phyloP scores from a whole-genome alignment of 2,329 filamentous ascomycete genomes.

The Chaetomiaceae sp. region DNA sequence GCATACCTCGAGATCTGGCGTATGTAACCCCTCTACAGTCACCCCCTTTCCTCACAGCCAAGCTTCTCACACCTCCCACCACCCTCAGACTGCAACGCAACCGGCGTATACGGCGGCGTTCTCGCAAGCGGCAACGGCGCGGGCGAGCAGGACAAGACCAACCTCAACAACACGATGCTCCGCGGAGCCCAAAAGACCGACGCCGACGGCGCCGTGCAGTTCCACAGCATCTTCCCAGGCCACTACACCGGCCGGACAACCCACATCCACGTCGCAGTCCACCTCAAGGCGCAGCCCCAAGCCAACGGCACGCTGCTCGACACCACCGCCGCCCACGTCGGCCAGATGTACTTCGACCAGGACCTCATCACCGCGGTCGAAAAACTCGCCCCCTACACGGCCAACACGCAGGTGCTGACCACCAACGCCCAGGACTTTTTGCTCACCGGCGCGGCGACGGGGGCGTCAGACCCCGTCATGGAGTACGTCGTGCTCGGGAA shows the following conservation, averaged over 20 bases:
- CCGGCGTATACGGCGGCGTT: neutral
- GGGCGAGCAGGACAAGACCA: neutral
- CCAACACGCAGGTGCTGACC: neutral
- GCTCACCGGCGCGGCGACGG: neutral
- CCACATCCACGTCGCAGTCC: neutral
- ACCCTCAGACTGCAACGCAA: constrained; percentile 1
- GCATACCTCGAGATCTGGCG: constrained; percentile 3
- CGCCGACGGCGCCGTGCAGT: neutral
- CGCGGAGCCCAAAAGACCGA: constrained; percentile 1
- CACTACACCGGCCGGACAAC: constrained; percentile 2
- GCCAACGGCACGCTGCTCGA: neutral
- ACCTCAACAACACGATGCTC: neutral
- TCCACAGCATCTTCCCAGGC: constrained; percentile 6
- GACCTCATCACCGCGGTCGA: neutral
- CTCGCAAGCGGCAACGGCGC: neutral
- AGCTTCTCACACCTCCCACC: too few relatives aligned
- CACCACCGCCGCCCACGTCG: neutral
- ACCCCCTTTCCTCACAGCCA: too few relatives aligned
- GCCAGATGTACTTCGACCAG: constrained; percentile 2
- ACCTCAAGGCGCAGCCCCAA: neutral
- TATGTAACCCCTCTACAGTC: neutral
- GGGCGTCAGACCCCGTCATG: neutral
- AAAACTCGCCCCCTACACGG: neutral
- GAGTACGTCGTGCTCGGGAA: neutral
- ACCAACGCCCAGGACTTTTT: neutral